phyloP scores from a whole-genome alignment of 371 early-diverging fungal species.

The Mucor sp. region DNA sequence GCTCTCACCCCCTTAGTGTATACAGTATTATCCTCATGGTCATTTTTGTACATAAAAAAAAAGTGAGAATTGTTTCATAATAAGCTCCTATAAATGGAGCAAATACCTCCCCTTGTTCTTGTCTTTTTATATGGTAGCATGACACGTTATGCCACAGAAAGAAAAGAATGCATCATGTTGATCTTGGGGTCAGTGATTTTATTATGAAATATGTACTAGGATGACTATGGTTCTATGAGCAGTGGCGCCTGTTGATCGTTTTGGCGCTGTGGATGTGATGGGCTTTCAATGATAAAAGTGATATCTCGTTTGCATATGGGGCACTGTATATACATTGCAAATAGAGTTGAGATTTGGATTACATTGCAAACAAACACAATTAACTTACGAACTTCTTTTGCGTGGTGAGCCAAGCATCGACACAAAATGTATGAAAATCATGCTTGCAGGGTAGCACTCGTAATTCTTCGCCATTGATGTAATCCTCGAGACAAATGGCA shows the following conservation, averaged over 20 bases:
- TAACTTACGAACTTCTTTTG: conserved; percentile 75
- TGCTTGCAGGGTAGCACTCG: conserved; percentile 89
- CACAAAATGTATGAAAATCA: conserved; percentile 89
- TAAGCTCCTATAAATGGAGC: not conserved
- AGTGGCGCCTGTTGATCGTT: not conserved
- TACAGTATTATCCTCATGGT: not conserved
- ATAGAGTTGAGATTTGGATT: conserved; percentile 51
- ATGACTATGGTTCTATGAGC: not conserved
- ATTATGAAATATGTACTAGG: not conserved
- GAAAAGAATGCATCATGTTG: not conserved
- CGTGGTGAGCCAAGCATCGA: conserved; percentile 86
- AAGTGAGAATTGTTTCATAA: not conserved
- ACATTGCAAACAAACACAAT: conserved; percentile 22
- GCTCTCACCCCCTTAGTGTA: not conserved
- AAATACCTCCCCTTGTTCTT: not conserved
- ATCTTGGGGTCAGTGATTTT: conserved; percentile 1
- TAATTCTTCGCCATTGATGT: conserved; percentile 74
- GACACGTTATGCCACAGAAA: not conserved
- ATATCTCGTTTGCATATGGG: conserved; percentile 81
- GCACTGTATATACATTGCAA: conserved; percentile 46
- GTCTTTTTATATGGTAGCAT: not conserved
- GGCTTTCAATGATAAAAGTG: not conserved
- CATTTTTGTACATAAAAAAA: not conserved
- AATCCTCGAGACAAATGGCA: conserved; percentile 94
- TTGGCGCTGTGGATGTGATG: not conserved